phyloP scores from a whole-genome alignment of 2,329 filamentous ascomycete species.

The Xylaria sp. region DNA sequence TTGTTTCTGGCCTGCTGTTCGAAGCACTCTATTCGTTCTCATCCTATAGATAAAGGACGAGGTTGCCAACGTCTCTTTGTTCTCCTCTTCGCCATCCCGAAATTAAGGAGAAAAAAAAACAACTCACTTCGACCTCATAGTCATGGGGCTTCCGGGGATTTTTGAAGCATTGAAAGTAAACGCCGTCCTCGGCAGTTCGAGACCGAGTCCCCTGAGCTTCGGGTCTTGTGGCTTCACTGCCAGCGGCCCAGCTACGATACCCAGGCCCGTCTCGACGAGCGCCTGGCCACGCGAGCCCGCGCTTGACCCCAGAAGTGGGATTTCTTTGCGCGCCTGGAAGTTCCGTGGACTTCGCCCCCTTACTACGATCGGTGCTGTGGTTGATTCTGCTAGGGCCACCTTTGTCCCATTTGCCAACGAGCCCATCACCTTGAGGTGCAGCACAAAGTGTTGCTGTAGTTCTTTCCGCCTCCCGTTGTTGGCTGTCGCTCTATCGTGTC shows the following conservation, averaged over 20 bases:
- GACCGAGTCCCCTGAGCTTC: constrained; percentile 62
- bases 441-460: constrained; percentile 93
- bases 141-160: constrained; percentile 63
- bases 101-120: constrained; percentile 1
- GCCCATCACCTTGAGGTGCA: constrained; percentile 86
- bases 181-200: constrained; percentile 65
- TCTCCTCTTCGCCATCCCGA: neutral
- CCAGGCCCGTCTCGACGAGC: constrained; percentile 70
- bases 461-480: constrained; percentile 96
- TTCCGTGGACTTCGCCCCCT: constrained; percentile 92
- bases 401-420: constrained; percentile 86
- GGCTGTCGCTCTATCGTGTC: constrained; percentile 76
- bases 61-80: neutral
- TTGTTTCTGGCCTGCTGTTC: neutral
- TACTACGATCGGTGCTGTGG: constrained; percentile 91
- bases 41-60: neutral
- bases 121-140: constrained; percentile 69
- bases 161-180: constrained; percentile 70
- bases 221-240: constrained; percentile 64
- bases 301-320: constrained; percentile 82
- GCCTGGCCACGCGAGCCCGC: constrained; percentile 82
- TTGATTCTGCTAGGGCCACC: constrained; percentile 82
- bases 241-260: constrained; percentile 68
- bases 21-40: neutral
- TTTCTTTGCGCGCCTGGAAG: constrained; percentile 93